phyloP scores from a whole-genome alignment of 192 early-diverging fungal genomes.

The Linnemannia schmuckeri region DNA sequence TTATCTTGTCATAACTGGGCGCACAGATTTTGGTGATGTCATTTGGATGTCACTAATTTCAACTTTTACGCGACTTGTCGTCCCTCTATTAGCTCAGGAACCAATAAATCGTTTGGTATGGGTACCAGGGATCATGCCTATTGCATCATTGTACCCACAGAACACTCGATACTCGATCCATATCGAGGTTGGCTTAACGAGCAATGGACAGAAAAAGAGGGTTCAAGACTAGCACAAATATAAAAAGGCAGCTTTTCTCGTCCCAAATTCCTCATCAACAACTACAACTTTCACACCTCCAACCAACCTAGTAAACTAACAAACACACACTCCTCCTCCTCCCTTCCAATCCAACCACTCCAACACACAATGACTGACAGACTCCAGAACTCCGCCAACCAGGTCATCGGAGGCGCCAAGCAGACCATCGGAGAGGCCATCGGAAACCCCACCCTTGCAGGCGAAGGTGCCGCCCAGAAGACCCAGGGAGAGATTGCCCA shows the following conservation, averaged over 20 bases:
- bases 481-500: slow-evolving; percentile 9
- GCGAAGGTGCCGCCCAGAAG: slow-evolving; percentile 17
- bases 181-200: background rate
- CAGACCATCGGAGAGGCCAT: slow-evolving; percentile 9
- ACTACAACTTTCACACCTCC: background rate
- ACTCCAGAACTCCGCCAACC: slow-evolving; percentile 12
- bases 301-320: background rate
- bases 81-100: background rate
- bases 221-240: background rate
- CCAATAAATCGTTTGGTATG: background rate
- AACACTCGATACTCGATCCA: background rate
- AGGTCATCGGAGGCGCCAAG: slow-evolving; percentile 23
- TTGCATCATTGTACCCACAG: background rate
- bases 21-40: background rate
- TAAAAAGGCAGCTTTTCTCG: background rate
- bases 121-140: background rate
- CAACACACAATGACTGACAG: slow-evolving; percentile 5
- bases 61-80: background rate
- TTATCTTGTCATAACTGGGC: background rate
- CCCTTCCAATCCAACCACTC: background rate
- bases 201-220: background rate
- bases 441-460: slow-evolving; percentile 10
- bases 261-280: background rate
- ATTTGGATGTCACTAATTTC: background rate
- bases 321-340: background rate